Conservation (phyloP, 129 eudicot genomes). For the Scalesia atractyloides region DNA sequence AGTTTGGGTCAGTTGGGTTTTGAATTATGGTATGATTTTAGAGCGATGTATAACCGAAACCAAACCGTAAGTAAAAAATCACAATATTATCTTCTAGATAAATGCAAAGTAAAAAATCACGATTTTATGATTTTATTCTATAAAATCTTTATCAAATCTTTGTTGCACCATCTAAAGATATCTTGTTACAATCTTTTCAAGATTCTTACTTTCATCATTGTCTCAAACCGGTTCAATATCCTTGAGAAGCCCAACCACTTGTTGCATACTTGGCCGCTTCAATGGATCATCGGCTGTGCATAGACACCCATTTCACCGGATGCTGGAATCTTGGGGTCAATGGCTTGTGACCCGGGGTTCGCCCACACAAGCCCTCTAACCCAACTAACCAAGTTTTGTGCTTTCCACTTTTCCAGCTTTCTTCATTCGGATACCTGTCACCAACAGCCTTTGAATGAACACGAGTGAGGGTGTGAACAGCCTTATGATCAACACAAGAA, state of each 20-base stretch:
- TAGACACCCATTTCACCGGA: conserved; percentile 68
- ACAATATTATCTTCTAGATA: too few species aligned
- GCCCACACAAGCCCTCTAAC: conserved; percentile 70
- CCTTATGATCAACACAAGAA: too few species aligned
- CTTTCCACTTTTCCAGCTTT: conserved; percentile 46
- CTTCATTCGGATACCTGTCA: conserved; percentile 61
- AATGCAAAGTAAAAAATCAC: neutral
- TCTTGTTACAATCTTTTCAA: neutral
- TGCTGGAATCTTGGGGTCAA: conserved; percentile 70
- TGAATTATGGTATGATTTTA: too few species aligned
- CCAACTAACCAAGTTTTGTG: conserved; percentile 62
- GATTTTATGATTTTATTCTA: neutral
- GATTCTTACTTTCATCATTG: neutral
- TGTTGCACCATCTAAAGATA: too few species aligned
- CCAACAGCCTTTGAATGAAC: too few species aligned
- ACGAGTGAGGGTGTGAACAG: too few species aligned
- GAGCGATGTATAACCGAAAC: too few species aligned
- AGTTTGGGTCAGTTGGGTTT: too few species aligned
- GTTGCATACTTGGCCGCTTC: conserved; percentile 88
- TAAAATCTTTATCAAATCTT: neutral
- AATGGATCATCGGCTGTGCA: conserved; percentile 80
- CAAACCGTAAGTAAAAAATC: too few species aligned
- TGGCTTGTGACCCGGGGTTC: too few species aligned
- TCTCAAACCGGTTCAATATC: conserved; percentile 59
- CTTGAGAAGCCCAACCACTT: conserved; percentile 83